Base-by-base conservation (phyloP, 106 monocot genomes). In the Iris macrosiphon region DNA sequence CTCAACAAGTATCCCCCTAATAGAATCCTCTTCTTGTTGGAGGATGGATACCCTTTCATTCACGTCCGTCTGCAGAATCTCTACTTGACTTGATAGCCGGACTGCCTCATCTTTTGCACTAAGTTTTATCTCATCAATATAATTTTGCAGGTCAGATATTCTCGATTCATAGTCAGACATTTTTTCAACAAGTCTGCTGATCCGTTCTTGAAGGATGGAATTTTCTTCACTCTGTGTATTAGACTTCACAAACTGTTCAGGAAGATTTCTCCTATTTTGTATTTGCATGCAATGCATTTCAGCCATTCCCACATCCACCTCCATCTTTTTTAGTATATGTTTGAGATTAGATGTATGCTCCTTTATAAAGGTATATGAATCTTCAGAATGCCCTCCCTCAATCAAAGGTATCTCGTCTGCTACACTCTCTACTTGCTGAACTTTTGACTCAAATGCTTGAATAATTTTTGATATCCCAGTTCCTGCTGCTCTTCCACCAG, bases 391-490 rank as follows among this genome's bases (percentile, higher is more conserved):
- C 63, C 50, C 71, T 50, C 43, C 76, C 59, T 63, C 64, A 63
- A 39, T 51, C 30, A 37, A 28, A 20, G 60, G 55, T 21, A 51
- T 46, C 33, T 59, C 75, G 31, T 63, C 68, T 22, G 55, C 28
- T 35, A 31, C 52, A 49, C 6, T 37, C 19, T 45, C 72, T 57
- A 43, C 48, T 44, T 39, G 7, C 67, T 60, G 55, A 20, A 20
- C 14, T 52, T 92, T 86, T 26, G 71, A 76, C 63, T 92, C 92
- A 69, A 87, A 92, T 19, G 92, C 82, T 53, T 77, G 69, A 57
- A 92, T 87, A 20, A 92, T 64, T 62, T 87, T 87, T 61, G 87
- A 83, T 16, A 92, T 68, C 14, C 85, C 85, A 68, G 71, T 20
- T 22, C 58, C 33, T 42, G 63, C 9, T 11, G 44, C 39, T 52